Percentiles rank a stretch among this genome's conserved stretches.
These are phyloP conservation scores for Cryptococcus jaspeensis DNA, from an alignment of 1,284 basidiomycete species.

Conservation along the genomic window DNA sequence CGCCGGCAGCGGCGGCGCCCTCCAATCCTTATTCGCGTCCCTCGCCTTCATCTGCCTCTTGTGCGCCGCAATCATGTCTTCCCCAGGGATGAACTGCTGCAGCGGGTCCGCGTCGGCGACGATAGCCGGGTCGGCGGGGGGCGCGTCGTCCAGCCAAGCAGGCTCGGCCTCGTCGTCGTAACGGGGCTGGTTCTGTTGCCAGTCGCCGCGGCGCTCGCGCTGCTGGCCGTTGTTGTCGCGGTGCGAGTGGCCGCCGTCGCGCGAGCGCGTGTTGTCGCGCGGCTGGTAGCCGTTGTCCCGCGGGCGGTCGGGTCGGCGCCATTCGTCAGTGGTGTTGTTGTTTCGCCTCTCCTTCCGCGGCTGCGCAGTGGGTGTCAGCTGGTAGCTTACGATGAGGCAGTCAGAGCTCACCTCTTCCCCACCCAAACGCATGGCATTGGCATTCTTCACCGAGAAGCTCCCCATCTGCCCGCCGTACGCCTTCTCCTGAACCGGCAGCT, in stretches of 20 bases:
- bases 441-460: slow-evolving; percentile 28
- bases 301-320: slow-evolving; percentile 9
- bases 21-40: slow-evolving; percentile 16
- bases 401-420: slow-evolving; percentile 24
- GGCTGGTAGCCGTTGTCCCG: slow-evolving; percentile 1
- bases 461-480: slow-evolving; percentile 34
- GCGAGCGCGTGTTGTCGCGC: neutral
- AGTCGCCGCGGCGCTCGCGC: slow-evolving; percentile 7
- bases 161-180: slow-evolving; percentile 41
- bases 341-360: slow-evolving; percentile 10
- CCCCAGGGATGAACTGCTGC: slow-evolving; percentile 40
- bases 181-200: neutral
- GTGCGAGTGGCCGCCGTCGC: neutral
- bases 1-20: slow-evolving; percentile 13
- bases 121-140: slow-evolving; percentile 31
- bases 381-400: neutral
- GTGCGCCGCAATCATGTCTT: slow-evolving; percentile 48
- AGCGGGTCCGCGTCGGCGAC: slow-evolving; percentile 24
- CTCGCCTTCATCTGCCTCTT: slow-evolving; percentile 37
- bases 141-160: slow-evolving; percentile 46
- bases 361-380: slow-evolving; percentile 1
- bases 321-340: slow-evolving; percentile 12
- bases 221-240: neutral
- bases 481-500: slow-evolving; percentile 7
- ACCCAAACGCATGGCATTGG: slow-evolving; percentile 28